Base-by-base conservation (phyloP, 176 grass and related monocot genomes). In the Pharus latifolius region DNA sequence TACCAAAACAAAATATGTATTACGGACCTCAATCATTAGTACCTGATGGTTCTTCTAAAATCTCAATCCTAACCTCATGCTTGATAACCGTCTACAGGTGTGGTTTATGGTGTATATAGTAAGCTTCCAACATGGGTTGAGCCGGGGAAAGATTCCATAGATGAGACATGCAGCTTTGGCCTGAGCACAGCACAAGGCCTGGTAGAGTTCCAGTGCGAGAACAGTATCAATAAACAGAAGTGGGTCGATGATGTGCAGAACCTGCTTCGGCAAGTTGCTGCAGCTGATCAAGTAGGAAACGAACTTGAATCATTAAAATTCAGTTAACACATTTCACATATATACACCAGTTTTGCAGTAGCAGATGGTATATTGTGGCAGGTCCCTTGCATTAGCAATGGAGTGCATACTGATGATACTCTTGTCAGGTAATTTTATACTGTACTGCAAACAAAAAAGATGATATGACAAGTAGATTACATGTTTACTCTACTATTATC, bases 191-290 rank as follows among this genome's bases (percentile, higher is more conserved):
- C 84, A 33, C 90, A 88, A 38, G 96, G 96, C 4, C 65, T 94
- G 0, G 78, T 94, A 19, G 90, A 99, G 72, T 99, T 99, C 20
- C 87, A 88, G 75, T 99, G 90, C 0, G 84, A 88, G 43, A 85
- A 75, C 51, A 70, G 55, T 64, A 60, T 37, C 4, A 86, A 23
- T 46, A 99, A 91, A 72, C 87, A 88, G 68, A 85, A 80, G 60
- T 99, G 96, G 96, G 79, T 99, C 0, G 90, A 91, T 42, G 87
- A 83, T 34, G 87, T 99, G 60, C 90, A 99, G 72, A 88, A 88
- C 72, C 62, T 99, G 79, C 79, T 99, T 24, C 75, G 60, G 69
- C 96, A 99, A 66, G 87, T 58, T 13, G 72, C 85, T 25, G 46
- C 59, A 17, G 81, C 86, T 41, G 77, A 78, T 29, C 65, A 76